Evolutionary conservation across 345 rosid genomes (phyloP).

Genomic region (Dovyalis caffra): DNA sequence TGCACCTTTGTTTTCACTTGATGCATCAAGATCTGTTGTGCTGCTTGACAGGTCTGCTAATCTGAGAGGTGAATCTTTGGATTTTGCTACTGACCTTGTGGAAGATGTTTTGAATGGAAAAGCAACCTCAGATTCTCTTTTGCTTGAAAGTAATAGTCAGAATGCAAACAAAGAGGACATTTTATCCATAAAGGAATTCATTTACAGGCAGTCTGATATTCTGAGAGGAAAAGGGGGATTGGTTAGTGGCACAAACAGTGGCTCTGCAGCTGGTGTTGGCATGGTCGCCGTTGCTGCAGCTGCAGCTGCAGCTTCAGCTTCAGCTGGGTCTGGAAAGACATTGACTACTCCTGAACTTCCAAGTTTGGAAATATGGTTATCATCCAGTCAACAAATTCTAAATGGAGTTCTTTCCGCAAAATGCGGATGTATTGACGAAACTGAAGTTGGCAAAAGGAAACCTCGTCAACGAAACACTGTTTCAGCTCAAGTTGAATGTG

Average conservation of each 20-base stretch:
- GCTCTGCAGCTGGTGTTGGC: constrained; percentile 65
- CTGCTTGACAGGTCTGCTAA: constrained; percentile 49
- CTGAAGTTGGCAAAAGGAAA: constrained; percentile 51
- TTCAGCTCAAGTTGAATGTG: constrained; percentile 45
- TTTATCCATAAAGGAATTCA: constrained; percentile 65
- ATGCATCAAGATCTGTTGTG: constrained; percentile 72
- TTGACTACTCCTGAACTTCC: constrained; percentile 61
- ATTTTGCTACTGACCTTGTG: constrained; percentile 61
- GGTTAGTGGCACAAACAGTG: constrained; percentile 42
- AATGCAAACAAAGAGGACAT: constrained; percentile 61
- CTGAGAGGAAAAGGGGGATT: constrained; percentile 79
- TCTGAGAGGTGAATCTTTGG: constrained; percentile 62
- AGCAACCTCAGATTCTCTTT: constrained; percentile 64
- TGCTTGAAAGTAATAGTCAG: constrained; percentile 65
- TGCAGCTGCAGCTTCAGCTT: constrained; percentile 87
- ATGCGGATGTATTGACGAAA: constrained; percentile 44
- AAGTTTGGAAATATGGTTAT: constrained; percentile 59
- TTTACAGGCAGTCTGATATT: constrained; percentile 63
- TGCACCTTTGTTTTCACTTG: constrained; percentile 72
- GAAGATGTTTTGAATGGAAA: constrained; percentile 78
- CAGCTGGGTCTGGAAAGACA: constrained; percentile 63
- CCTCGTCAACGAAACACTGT: constrained; percentile 46
- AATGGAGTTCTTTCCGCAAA: constrained; percentile 57
- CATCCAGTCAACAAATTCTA: constrained; percentile 56
- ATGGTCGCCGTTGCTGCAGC: constrained; percentile 92